Conservation (phyloP, 129 eudicot species). For the Saussurea involucrata region DNA sequence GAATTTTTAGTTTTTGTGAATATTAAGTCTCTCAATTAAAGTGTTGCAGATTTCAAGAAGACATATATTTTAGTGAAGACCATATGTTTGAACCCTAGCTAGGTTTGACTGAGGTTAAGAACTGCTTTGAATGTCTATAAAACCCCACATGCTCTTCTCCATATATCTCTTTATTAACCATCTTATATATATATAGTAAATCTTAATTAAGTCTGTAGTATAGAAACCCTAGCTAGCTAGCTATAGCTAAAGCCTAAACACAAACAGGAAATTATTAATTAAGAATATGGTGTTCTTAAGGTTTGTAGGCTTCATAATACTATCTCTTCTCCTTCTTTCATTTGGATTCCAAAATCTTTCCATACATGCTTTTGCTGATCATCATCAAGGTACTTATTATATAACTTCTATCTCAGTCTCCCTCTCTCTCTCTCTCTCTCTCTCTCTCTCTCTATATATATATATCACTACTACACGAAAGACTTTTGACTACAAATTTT, state of each 20-base stretch:
- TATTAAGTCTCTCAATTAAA: not conserved
- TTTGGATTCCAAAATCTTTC: constrained; percentile 24
- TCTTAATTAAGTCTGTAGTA: not conserved
- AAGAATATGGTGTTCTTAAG: constrained; percentile 22
- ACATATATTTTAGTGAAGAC: constrained; percentile 19
- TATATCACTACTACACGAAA: too few relatives aligned
- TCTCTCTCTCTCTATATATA: not conserved
- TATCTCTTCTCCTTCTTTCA: constrained; percentile 29
- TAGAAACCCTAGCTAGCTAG: constrained; percentile 10
- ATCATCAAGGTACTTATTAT: constrained; percentile 27
- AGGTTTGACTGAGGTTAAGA: constrained; percentile 22
- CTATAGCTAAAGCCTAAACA: too few relatives aligned
- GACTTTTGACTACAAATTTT: too few relatives aligned
- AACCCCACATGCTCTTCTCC: constrained; percentile 29
- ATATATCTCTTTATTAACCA: constrained; percentile 23
- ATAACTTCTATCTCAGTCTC: not conserved
- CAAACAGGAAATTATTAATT: not conserved
- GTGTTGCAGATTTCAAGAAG: constrained; percentile 29
- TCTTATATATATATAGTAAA: not conserved
- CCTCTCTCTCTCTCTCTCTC: constrained; percentile 1
- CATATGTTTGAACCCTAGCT: constrained; percentile 33
- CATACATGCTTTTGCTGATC: constrained; percentile 21
- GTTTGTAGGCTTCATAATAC: constrained; percentile 15
- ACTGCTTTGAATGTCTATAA: constrained; percentile 17
- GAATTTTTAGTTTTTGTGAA: not conserved